Conservation (phyloP, 441 rosid species). For the Pelargonium myrrhifolium region DNA sequence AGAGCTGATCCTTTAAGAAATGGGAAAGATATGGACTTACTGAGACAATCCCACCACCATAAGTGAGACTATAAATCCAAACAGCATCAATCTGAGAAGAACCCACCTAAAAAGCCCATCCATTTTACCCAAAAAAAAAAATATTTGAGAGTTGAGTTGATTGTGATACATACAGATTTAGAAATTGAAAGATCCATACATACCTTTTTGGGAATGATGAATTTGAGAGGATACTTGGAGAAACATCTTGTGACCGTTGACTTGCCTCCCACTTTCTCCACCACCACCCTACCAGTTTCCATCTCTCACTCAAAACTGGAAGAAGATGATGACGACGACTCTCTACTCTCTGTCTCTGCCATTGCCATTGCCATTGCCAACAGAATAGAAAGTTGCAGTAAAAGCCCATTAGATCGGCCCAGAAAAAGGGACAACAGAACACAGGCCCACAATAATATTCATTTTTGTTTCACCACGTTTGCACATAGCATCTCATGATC, state of each 20-base stretch:
- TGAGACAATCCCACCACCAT: constrained; percentile 93
- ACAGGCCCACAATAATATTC: too few species aligned
- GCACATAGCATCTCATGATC: too few species aligned
- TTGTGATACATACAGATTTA: neutral
- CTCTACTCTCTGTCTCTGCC: too few species aligned
- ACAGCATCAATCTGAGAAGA: constrained; percentile 60
- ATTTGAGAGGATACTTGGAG: constrained; percentile 91
- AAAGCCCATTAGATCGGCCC: too few species aligned
- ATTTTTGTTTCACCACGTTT: too few species aligned
- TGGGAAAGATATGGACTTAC: constrained; percentile 30
- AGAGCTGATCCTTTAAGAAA: neutral
- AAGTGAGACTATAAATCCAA: constrained; percentile 83
- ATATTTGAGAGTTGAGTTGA: neutral
- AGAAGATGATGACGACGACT: too few species aligned
- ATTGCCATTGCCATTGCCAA: neutral
- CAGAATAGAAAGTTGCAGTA: neutral
- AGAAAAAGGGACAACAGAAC: too few species aligned
- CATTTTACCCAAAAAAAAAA: neutral
- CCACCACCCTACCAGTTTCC: constrained; percentile 57
- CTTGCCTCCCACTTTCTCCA: constrained; percentile 65
- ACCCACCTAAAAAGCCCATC: constrained; percentile 51
- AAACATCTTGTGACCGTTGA: constrained; percentile 68
- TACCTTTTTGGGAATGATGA: constrained; percentile 79
- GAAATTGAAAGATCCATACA: neutral
- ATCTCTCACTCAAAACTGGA: constrained; percentile 11